Base-by-base conservation (phyloP, 345 rosid genomes). In the Eucalyptus pumila region DNA sequence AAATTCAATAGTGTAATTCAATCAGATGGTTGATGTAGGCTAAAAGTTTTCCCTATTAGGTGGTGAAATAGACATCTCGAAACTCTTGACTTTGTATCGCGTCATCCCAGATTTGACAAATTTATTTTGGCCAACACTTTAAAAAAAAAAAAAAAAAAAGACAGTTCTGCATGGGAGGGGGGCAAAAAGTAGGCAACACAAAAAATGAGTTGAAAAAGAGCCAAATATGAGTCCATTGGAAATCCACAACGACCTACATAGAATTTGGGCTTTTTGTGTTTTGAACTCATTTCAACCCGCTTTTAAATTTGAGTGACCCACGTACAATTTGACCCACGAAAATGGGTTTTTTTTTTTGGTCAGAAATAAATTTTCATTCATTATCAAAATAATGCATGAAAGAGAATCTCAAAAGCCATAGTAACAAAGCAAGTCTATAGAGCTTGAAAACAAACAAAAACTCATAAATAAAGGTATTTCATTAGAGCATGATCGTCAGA, bases 321-420 rank as follows among this genome's bases (percentile, higher is more conserved):
- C 32, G 14, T 6, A 62, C 69, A 62, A 62, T 13, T 30, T 62
- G 32, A 5, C 32, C 16, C 69, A 62, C 0, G 32, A 27, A 60
- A 60, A 12, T 52, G 9, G 4, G 1, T 3, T 48, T 48, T 48
- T 48, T 52, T 52, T 52, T 19, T 52, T 52, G 0, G 10, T 52
- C 1, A 52, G 0, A 52, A 52, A 8, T 1, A 19, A 19, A 7
- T 19, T 52, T 19, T 52, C 5, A 19, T 19, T 19, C 10, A 52
- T 52, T 19, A 19, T 52, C 58, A 52, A 52, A 52, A 52, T 52
- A 26, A 52, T 52, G 8, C 24, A 52, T 52, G 10, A 52, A 52
- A 52, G 24, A 52, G 58, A 52, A 52, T 52, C 58, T 52, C 58
- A 19, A 52, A 52, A 52, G 11, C 26, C 58, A 52, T 19, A 52